Evolutionary conservation across 805 yeast genomes (phyloP).

Genomic region (Blastobotrys chiropterorum): DNA sequence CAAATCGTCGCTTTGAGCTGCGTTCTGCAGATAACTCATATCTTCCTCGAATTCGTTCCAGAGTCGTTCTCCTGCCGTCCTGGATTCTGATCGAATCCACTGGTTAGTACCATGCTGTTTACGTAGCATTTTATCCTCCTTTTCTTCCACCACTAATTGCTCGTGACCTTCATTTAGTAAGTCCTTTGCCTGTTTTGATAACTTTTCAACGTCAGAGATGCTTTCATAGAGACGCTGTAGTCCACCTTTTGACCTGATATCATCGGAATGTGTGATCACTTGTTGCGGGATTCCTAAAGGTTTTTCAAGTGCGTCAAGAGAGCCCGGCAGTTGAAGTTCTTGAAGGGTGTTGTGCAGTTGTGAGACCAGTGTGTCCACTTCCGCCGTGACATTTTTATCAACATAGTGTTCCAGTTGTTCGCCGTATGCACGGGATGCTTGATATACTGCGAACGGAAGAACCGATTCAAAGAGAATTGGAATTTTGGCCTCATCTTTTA

Average conservation of each 20-base stretch:
- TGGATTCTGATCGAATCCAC: slow-evolving; percentile 50
- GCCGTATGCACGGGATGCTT: slow-evolving; percentile 58
- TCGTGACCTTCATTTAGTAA: slow-evolving; percentile 43
- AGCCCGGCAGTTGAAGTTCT: slow-evolving; percentile 51
- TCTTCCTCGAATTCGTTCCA: slow-evolving; percentile 39
- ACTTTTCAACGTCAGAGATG: slow-evolving; percentile 37
- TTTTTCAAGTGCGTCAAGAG: slow-evolving; percentile 53
- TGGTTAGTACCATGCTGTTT: slow-evolving; percentile 44
- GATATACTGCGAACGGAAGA: slow-evolving; percentile 61
- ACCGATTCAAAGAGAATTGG: slow-evolving; percentile 48
- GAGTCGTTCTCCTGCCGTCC: slow-evolving; percentile 38
- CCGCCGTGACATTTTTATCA: slow-evolving; percentile 35
- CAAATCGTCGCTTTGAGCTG: slow-evolving; percentile 54
- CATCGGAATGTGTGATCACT: slow-evolving; percentile 49
- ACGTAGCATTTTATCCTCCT: slow-evolving; percentile 50
- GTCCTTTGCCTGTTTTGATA: slow-evolving; percentile 37
- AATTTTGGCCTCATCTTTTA: slow-evolving; percentile 23
- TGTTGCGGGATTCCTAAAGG: slow-evolving; percentile 54
- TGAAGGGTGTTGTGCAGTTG: slow-evolving; percentile 30
- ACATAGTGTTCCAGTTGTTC: slow-evolving; percentile 58
- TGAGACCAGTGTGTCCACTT: slow-evolving; percentile 23
- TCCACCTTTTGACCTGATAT: slow-evolving; percentile 51
- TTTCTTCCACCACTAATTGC: slow-evolving; percentile 43
- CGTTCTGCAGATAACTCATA: slow-evolving; percentile 47
- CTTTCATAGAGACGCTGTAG: slow-evolving; percentile 33